A percentile compares a stretch with the other conserved stretches of the same genome.
These are phyloP conservation scores for Mycena albidolilacea DNA, from an alignment of 768 basidiomycete genomes.

Conservation along the genomic window DNA sequence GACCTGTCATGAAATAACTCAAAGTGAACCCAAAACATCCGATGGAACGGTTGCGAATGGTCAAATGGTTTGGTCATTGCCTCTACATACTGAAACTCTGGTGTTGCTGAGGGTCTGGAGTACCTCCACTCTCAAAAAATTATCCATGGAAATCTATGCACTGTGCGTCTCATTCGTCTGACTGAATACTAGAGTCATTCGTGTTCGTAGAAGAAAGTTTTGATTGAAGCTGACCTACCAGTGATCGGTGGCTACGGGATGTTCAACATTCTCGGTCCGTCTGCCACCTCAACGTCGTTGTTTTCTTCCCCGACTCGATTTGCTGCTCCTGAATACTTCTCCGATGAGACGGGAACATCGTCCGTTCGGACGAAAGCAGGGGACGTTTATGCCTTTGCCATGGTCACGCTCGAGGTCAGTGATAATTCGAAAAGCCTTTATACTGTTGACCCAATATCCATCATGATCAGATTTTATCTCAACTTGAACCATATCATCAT, in stretches of 20 bases:
- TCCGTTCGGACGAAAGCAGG: constrained; percentile 10
- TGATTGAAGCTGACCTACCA: neutral
- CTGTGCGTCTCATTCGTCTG: constrained; percentile 13
- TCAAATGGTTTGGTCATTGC: neutral
- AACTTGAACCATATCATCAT: constrained; percentile 33
- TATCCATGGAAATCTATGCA: neutral
- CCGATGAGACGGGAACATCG: constrained; percentile 3
- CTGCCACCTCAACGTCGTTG: constrained; percentile 15
- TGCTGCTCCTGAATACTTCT: neutral
- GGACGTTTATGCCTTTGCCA: constrained; percentile 37
- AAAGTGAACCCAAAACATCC: constrained; percentile 3
- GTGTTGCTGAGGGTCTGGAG: constrained; percentile 26
- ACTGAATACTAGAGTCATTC: neutral
- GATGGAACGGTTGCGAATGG: constrained; percentile 26
- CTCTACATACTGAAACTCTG: neutral
- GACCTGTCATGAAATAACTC: constrained; percentile 33
- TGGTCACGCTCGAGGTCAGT: constrained; percentile 36
- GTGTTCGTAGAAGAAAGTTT: constrained; percentile 34
- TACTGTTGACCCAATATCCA: neutral
- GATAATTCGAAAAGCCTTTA: neutral
- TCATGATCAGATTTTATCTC: constrained; percentile 28
- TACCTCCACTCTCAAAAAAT: constrained; percentile 38
- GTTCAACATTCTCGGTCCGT: neutral
- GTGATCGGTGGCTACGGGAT: constrained; percentile 35
- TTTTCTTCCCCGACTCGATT: neutral